A percentile compares a stretch with the other conserved stretches of the same genome.
Conservation (phyloP, 2,329 filamentous ascomycete genomes). For the Phyllosticta capitalensis region DNA sequence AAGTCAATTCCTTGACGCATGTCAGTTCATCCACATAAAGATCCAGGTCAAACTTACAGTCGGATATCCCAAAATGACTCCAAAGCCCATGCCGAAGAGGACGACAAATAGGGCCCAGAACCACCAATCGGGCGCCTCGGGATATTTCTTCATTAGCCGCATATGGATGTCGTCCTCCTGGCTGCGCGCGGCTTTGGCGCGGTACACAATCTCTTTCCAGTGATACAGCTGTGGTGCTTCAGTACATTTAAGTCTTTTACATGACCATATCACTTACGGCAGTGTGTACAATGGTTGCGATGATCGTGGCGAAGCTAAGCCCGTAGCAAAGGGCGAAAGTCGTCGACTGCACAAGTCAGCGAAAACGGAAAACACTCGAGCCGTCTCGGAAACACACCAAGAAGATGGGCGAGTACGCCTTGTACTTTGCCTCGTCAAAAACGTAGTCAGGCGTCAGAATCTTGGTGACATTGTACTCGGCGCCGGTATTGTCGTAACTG, state of each 20-base stretch:
- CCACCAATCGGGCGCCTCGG: slow-evolving; percentile 49
- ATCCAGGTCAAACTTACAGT: slow-evolving; percentile 30
- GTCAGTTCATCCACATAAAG: neutral
- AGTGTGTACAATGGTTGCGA: slow-evolving; percentile 36
- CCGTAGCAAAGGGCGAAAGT: slow-evolving; percentile 29
- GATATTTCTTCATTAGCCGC: slow-evolving; percentile 49
- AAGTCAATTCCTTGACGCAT: slow-evolving; percentile 43
- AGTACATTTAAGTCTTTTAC: slow-evolving; percentile 61
- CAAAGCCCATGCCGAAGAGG: slow-evolving; percentile 43
- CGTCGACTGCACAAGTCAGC: slow-evolving; percentile 21
- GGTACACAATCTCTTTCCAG: slow-evolving; percentile 22
- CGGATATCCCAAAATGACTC: slow-evolving; percentile 43
- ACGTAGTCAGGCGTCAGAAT: slow-evolving; percentile 22
- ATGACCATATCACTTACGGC: slow-evolving; percentile 53
- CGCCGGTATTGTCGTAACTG: slow-evolving; percentile 59
- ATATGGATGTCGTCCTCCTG: slow-evolving; percentile 44
- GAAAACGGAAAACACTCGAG: neutral
- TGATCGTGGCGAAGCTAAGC: slow-evolving; percentile 25
- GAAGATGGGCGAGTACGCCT: slow-evolving; percentile 31
- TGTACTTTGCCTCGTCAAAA: slow-evolving; percentile 30
- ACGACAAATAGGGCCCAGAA: slow-evolving; percentile 38
- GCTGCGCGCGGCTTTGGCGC: slow-evolving; percentile 44
- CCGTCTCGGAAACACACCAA: slow-evolving; percentile 11
- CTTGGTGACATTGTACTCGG: slow-evolving; percentile 49
- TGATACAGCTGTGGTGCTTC: slow-evolving; percentile 25